Evolutionary conservation across 2,329 filamentous ascomycete species (phyloP), one percentile per base, ranked within the genome.

Genomic region (Alternaria burnsii): DNA sequence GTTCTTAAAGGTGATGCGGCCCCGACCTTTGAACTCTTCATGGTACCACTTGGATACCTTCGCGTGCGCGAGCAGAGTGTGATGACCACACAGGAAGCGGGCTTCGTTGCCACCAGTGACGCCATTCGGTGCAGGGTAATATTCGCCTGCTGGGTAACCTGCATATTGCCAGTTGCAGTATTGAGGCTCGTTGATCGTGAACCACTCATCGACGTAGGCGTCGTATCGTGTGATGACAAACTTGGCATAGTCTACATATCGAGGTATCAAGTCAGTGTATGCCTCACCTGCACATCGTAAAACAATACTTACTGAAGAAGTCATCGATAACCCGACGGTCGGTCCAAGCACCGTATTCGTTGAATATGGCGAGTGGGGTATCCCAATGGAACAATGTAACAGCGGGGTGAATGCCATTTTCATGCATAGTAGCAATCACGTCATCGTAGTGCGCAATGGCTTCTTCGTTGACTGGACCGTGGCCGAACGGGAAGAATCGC

Each of bases 141-240:
- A 80, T 14, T 78, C 68, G 6, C 82, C 81, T 14, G 79, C 77
- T 3, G 80, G 81, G 42, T 83, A 83, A 55, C 66, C 68, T 1
- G 75, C 71, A 65, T 82, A 84, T 66, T 84, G 82, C 81, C 81
- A 83, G 58, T 83, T 81, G 59, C 82, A 83, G 70, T 82, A 81
- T 65, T 82, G 79, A 2, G 80, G 77, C 66, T 79, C 76, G 58
- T 80, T 80, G 65, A 81, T 77, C 0, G 79, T 79, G 59, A 78
- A 80, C 78, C 78, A 81, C 18, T 77, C 73, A 26, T 77, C 76
- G 5, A 81, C 79, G 52, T 77, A 76, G 10, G 71, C 67, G 55
- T 81, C 79, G 51, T 81, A 81, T 4, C 79, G 71, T 7, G 69
- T 68, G 28, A 81, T 81, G 48, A 81, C 71, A 51, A 80, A 81